Base-by-base conservation (phyloP, 495 filamentous ascomycete genomes). In the Aspergillus funiculosus region DNA sequence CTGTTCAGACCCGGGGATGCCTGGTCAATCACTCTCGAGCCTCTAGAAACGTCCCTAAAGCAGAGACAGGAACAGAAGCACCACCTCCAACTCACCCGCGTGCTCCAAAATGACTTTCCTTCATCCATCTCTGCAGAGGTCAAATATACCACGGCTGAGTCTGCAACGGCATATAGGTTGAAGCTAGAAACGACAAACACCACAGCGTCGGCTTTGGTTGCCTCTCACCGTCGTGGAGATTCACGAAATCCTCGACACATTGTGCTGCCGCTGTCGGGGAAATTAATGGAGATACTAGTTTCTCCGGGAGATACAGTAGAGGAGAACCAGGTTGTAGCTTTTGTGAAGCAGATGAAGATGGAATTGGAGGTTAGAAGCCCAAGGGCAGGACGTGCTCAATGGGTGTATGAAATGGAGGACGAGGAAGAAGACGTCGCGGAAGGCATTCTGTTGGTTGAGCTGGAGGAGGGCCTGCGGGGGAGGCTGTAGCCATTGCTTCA, bases 281-380 rank as follows among this genome's bases (percentile, higher is more conserved):
- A 75, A 46, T 48, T 83, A 9, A 71, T 80, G 6, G 79, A 82
- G 62, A 57, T 83, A 1, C 48, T 75, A 6, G 75, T 83, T 2
- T 59, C 69, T 4, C 66, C 72, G 11, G 78, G 78, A 0, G 76
- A 83, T 44, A 41, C 58, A 20, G 59, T 83, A 0, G 66, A 57
- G 6, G 61, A 73, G 36, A 69, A 75, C 19, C 74, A 81, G 50
- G 72, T 77, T 0, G 60, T 83, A n/a, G 77, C 75, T 22, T 76
- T 82, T 18, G 68, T 83, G 18, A 73, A 77, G 55, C 79, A 83
- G 61, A 83, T 83, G 78, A 82, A 83, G 62, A 82, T 82, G 79
- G 78, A 83, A 57, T 57, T 82, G 10, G 79, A 82, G 57, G 67
- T 83, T 5, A 54, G 79, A 20, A 69, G 69, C 42, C 66, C 62